These are phyloP conservation scores for Fusarium austroafricanum DNA, from an alignment of 2,329 filamentous ascomycete species.

Conservation along the genomic window DNA sequence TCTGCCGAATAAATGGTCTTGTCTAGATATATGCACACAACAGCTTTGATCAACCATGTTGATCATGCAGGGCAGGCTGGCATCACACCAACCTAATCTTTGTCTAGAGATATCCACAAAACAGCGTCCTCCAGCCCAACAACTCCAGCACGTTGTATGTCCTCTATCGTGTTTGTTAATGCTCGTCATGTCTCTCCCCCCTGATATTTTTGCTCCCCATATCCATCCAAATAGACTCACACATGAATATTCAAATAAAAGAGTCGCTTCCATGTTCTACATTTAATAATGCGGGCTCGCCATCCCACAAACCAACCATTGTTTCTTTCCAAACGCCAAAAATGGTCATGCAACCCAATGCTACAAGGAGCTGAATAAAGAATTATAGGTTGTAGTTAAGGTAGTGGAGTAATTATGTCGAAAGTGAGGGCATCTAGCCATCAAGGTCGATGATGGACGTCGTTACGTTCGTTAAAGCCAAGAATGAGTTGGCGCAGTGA, in stretches of 20 bases:
- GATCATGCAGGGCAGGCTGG: neutral
- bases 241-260: slow-evolving; percentile 6
- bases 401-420: slow-evolving; percentile 32
- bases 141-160: slow-evolving; percentile 27
- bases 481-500: slow-evolving; percentile 1
- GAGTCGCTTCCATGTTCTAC: slow-evolving; percentile 33
- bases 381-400: slow-evolving; percentile 22
- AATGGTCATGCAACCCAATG: slow-evolving; percentile 31
- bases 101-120: slow-evolving; percentile 3
- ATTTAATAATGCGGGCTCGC: slow-evolving; percentile 17
- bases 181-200: slow-evolving; percentile 4
- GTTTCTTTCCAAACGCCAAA: slow-evolving; percentile 39
- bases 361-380: slow-evolving; percentile 20
- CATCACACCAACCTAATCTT: neutral
- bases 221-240: neutral
- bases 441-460: slow-evolving; percentile 20
- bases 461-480: slow-evolving; percentile 23
- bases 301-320: slow-evolving; percentile 27
- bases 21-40: slow-evolving; percentile 21
- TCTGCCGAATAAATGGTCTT: neutral
- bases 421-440: slow-evolving; percentile 24
- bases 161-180: slow-evolving; percentile 26
- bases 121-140: neutral
- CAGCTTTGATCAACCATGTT: neutral
- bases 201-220: slow-evolving; percentile 8